phyloP scores from a whole-genome alignment of 495 filamentous ascomycete genomes.

The Hypoxylon lienhwacheense region DNA sequence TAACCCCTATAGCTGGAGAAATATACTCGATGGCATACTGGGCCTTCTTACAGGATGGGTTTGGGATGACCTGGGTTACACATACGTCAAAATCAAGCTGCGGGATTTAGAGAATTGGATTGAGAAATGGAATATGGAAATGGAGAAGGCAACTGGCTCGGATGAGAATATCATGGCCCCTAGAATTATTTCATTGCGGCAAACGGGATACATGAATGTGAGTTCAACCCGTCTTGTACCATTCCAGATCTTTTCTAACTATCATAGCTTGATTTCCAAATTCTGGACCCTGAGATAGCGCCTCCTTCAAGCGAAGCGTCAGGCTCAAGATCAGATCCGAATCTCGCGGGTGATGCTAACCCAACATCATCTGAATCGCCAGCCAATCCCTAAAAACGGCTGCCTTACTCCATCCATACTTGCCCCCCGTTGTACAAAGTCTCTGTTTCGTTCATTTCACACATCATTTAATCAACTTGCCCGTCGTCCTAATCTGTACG shows the following conservation, averaged over 20 bases:
- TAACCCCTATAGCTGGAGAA: conserved; percentile 68
- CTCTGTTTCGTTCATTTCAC: conserved; percentile 15
- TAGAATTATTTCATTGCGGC: conserved; percentile 71
- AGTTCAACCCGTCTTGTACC: conserved; percentile 31
- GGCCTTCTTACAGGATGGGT: conserved; percentile 86
- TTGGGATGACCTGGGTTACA: conserved; percentile 85
- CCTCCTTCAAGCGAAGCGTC: conserved; percentile 34
- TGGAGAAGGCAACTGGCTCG: conserved; percentile 53
- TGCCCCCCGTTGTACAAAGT: conserved; percentile 23
- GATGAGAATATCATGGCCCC: conserved; percentile 61
- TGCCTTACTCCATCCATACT: background rate
- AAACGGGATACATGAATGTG: conserved; percentile 86
- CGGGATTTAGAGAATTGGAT: conserved; percentile 71
- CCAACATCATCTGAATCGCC: conserved; percentile 22
- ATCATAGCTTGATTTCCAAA: conserved; percentile 75
- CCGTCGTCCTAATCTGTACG: conserved; percentile 28
- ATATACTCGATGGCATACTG: conserved; percentile 73
- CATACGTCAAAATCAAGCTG: conserved; percentile 68
- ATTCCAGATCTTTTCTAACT: conserved; percentile 16
- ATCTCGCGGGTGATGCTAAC: conserved; percentile 13
- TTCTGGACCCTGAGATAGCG: conserved; percentile 74
- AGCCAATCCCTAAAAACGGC: background rate
- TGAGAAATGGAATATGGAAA: conserved; percentile 75
- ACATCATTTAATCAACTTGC: conserved; percentile 25
- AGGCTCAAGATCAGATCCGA: conserved; percentile 35